phyloP scores from a whole-genome alignment of 1,139 yeast species.

The Williopsis jadinii region DNA sequence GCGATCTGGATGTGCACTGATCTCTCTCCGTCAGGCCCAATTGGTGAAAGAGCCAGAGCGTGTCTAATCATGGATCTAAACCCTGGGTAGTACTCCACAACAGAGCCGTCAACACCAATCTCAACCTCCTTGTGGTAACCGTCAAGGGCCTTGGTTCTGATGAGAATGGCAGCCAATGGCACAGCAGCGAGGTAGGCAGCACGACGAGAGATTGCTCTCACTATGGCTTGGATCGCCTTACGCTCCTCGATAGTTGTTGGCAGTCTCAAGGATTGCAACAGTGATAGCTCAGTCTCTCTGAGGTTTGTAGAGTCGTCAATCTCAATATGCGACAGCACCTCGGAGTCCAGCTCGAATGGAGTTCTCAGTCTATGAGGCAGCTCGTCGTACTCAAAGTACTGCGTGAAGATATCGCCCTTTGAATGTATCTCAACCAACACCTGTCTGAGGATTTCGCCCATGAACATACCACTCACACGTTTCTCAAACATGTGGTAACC shows the following conservation, averaged over 20 bases:
- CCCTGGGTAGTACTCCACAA: slow-evolving; percentile 87
- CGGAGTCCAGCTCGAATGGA: slow-evolving; percentile 77
- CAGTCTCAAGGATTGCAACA: slow-evolving; percentile 57
- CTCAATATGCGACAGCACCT: slow-evolving; percentile 75
- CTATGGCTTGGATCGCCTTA: slow-evolving; percentile 57
- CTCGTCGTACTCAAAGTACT: slow-evolving; percentile 43
- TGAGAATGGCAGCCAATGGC: slow-evolving; percentile 74
- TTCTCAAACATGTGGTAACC: slow-evolving; percentile 91
- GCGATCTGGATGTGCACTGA: slow-evolving; percentile 72
- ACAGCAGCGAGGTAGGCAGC: slow-evolving; percentile 84
- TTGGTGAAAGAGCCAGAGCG: slow-evolving; percentile 61
- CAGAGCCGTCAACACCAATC: slow-evolving; percentile 92
- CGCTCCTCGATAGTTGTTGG: slow-evolving; percentile 69
- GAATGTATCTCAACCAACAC: slow-evolving; percentile 60
- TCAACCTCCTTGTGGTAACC: slow-evolving; percentile 67
- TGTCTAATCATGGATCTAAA: slow-evolving; percentile 71
- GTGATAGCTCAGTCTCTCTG: slow-evolving; percentile 54
- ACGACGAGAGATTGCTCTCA: slow-evolving; percentile 74
- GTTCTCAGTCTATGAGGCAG: slow-evolving; percentile 62
- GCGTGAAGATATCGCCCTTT: slow-evolving; percentile 48
- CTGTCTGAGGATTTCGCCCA: slow-evolving; percentile 82
- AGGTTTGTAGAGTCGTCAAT: slow-evolving; percentile 72
- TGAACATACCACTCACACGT: slow-evolving; percentile 88
- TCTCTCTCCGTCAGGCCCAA: slow-evolving; percentile 65
- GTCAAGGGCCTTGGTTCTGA: slow-evolving; percentile 49